A percentile compares a stretch with the other conserved stretches of the same genome.
Conservation (phyloP, 345 rosid genomes). For the Eucalyptus marginata region DNA sequence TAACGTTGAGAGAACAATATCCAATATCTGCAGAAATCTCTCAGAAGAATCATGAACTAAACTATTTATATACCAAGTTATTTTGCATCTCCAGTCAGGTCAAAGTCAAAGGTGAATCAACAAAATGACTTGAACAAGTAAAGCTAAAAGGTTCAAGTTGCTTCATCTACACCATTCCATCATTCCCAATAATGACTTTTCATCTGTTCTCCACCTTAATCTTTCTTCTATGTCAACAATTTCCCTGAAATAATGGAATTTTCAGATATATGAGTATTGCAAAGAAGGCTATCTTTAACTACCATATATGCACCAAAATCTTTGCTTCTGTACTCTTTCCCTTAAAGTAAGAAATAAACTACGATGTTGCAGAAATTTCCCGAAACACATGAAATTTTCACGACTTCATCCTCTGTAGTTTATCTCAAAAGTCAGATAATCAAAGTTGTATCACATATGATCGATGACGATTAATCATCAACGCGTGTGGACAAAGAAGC, state of each 20-base stretch:
- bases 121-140: neutral
- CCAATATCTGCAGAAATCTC: neutral
- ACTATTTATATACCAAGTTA: neutral
- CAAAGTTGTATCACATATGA: neutral
- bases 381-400: neutral
- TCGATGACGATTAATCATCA: neutral
- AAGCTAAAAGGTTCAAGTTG: conserved; percentile 2
- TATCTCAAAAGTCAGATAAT: neutral
- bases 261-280: neutral
- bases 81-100: neutral
- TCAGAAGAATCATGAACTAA: neutral
- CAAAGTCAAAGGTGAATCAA: neutral
- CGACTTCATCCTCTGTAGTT: neutral
- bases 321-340: neutral
- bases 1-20: neutral
- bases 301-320: neutral
- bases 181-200: neutral
- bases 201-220: neutral
- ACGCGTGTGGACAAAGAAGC: neutral
- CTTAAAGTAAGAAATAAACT: neutral
- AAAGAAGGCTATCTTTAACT: neutral
- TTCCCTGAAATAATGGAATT: neutral
- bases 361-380: neutral
- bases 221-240: neutral
- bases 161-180: conserved; percentile 29